Evolutionary conservation across 257 asterid genomes (phyloP).

Genomic region (Plantago elongata): DNA sequence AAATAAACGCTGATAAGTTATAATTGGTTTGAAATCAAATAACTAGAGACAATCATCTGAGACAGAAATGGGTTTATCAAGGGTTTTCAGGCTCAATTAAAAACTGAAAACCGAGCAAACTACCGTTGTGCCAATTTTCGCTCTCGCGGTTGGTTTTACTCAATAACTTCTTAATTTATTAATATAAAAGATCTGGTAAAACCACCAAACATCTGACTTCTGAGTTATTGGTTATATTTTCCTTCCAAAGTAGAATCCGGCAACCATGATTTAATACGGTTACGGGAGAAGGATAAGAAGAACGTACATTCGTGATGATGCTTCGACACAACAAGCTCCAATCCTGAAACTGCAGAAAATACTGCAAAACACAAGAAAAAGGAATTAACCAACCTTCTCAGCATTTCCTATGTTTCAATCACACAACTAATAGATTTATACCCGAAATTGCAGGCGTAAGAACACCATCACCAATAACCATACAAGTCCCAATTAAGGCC

Average conservation of each 20-base stretch:
- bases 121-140: too few species aligned
- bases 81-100: too few species aligned
- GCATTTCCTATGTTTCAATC: background rate
- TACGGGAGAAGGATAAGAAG: conserved; percentile 10
- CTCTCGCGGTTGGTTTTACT: background rate
- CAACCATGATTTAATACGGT: background rate
- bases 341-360: conserved; percentile 96
- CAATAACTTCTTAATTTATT: background rate
- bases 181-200: background rate
- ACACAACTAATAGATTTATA: conserved; percentile 17
- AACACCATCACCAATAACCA: conserved; percentile 98
- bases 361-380: conserved; percentile 46
- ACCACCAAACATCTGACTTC: conserved; percentile 14
- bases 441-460: conserved; percentile 97
- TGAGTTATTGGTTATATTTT: background rate
- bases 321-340: conserved; percentile 78
- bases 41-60: conserved; percentile 20
- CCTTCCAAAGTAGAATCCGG: background rate
- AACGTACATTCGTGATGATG: conserved; percentile 88
- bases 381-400: conserved; percentile 10
- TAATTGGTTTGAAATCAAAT: conserved; percentile 3
- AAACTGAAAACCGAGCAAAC: too few species aligned
- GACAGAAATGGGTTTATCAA: conserved; percentile 12
- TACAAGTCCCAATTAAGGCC: conserved; percentile 92
- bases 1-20: conserved; percentile 10